Base-by-base conservation (phyloP, 495 filamentous ascomycete species). In the Penicillium ochrochloron region DNA sequence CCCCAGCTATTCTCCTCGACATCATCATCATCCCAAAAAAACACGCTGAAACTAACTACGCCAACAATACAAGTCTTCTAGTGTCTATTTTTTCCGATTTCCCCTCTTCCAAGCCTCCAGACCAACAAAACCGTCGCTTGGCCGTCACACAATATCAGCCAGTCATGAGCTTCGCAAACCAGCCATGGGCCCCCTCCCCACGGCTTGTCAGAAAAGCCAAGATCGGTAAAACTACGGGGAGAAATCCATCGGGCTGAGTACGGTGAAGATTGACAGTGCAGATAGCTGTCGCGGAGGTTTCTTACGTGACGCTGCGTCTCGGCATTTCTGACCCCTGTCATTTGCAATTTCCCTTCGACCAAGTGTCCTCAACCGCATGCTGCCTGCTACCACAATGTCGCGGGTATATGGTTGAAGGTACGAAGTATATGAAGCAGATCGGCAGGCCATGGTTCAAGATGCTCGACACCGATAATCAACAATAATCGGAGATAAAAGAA, bases 231-330 rank as follows among this genome's bases (percentile, higher is more conserved):
- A 55, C 44, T 48, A 23, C 21, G 29, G 54, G 41, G 25, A 37
- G 23, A 35, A 46, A 57, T 48, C 21, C 29, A 35, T 23, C 21
- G 5, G 25, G 15, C 62, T 59, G n/a, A 46, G 48, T 59, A 54
- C 11, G 39, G 62, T 6, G 56, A 64, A 60, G 62, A 64, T 64
- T 52, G 25, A 9, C 48, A 25, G n/a, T 48, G 44, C 19, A 48
- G n/a, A 44, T 5, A 12, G n/a, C 6, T 6, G 19, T 37, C 42
- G 48, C 27, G 46, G 27, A 37, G 29, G 39, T 54, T 54, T 31
- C 5, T 19, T 27, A 23, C 37, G 59, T 48, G n/a, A 33, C 12
- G 12, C 25, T 27, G 19, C 42, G 21, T 11, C 25, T 53, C 17
- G 31, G 31, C 33, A 12, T 21, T 46, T 34, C 41, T 31, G 29